phyloP scores from a whole-genome alignment of 306 rosid species.

The Clitoria ternatea region DNA sequence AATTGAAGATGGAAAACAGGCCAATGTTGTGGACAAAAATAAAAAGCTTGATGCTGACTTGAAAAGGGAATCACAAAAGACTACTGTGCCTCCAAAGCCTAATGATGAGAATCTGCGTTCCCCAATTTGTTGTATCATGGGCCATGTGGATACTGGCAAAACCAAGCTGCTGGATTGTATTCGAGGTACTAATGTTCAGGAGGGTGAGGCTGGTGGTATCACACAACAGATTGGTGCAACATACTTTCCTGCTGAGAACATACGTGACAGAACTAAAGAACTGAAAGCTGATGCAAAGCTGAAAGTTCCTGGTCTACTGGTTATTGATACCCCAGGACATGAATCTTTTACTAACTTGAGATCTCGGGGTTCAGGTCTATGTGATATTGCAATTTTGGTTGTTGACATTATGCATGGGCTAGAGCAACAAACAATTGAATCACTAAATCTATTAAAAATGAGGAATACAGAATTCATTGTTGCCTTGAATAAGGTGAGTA shows the following conservation, averaged over 20 bases:
- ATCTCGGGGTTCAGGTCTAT: constrained; percentile 92
- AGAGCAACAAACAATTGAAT: constrained; percentile 93
- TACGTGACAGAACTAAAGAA: constrained; percentile 91
- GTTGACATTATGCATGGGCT: constrained; percentile 98
- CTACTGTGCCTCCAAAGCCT: constrained; percentile 39
- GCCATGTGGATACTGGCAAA: constrained; percentile 97
- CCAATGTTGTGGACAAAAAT: constrained; percentile 34
- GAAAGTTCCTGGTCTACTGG: constrained; percentile 86
- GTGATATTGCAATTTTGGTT: constrained; percentile 95
- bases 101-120: constrained; percentile 81
- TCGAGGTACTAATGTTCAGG: constrained; percentile 95
- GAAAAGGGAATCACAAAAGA: constrained; percentile 24
- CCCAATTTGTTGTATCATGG: constrained; percentile 99
- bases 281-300: constrained; percentile 93
- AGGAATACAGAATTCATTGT: constrained; percentile 92
- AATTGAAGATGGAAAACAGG: constrained; percentile 37
- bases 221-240: constrained; percentile 99
- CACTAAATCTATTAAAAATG: constrained; percentile 85
- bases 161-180: constrained; percentile 92
- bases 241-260: constrained; percentile 88
- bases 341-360: constrained; percentile 86
- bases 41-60: constrained; percentile 28
- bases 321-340: constrained; percentile 97
- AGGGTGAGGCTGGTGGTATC: constrained; percentile 98
- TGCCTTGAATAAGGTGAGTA: constrained; percentile 81